Base-by-base conservation (phyloP, 345 rosid genomes). In the Bruguiera sexangula region DNA sequence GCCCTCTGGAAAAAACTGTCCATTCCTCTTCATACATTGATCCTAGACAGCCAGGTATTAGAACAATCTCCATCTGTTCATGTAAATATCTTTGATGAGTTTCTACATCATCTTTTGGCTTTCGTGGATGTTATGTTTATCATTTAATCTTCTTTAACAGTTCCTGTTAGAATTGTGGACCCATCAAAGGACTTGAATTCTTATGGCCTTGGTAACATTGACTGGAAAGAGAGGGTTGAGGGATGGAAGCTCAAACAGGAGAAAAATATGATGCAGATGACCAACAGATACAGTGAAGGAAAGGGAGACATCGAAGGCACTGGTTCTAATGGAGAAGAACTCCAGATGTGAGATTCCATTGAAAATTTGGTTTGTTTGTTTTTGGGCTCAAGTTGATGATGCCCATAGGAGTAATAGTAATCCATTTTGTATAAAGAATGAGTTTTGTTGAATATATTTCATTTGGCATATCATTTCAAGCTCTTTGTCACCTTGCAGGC, bases 231-330 rank as follows among this genome's bases (percentile, higher is more conserved):
- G 79, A 89, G 98, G 76, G 96, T 96, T 72, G 98, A 96, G 78
- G 93, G 98, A 67, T 96, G 99, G 98, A 96, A 96, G 80, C 94
- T 90, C 76, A 96, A 90, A 69, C 99, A 96, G 87, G 99, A 96
- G 72, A 96, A 92, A 81, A 89, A 80, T 73, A 83, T 85, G 84
- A 75, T 82, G 85, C 96, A 88, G 30, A 74, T 84, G 87, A 85
- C 76, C 65, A 81, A 75, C 82, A 85, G 91, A 80, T 84, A 80
- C 70, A 37, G 81, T 70, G 98, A 91, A 82, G 96, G 92, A 71
- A 96, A 92, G 82, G 96, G 97, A 52, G 98, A 96, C 71, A 84
- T 85, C 34, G 99, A 96, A 85, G 96, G 96, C 76, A 90, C 99
- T 69, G 99, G 94, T 75, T 92, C 98, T 43, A 96, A 90, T 83